Evolutionary conservation across 1,139 yeast species (phyloP).

Genomic region (Pichia sp.): DNA sequence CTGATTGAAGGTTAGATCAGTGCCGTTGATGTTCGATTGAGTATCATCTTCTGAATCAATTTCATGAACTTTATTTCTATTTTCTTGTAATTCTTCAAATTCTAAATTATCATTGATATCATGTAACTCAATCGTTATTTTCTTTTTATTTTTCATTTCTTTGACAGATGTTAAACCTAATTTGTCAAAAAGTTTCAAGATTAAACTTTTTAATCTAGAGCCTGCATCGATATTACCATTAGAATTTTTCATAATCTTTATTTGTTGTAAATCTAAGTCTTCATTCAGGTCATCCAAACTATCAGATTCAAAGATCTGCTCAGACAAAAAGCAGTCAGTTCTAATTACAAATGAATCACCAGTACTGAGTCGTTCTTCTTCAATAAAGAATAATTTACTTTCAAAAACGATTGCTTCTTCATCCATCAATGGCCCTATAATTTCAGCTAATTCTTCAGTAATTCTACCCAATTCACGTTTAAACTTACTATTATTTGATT

Average conservation of each 20-base stretch:
- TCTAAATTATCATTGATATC: slow-evolving; percentile 20
- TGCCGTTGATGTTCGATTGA: not conserved
- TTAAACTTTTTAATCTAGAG: slow-evolving; percentile 12
- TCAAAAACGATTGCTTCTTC: slow-evolving; percentile 49
- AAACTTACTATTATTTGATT: slow-evolving; percentile 11
- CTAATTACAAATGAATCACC: slow-evolving; percentile 44
- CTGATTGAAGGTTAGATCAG: slow-evolving; percentile 57
- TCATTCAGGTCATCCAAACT: slow-evolving; percentile 3
- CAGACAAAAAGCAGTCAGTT: slow-evolving; percentile 36
- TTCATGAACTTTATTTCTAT: slow-evolving; percentile 3
- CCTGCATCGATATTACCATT: slow-evolving; percentile 11
- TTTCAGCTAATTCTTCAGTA: slow-evolving; percentile 65
- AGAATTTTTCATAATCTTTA: slow-evolving; percentile 9
- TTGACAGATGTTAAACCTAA: slow-evolving; percentile 6
- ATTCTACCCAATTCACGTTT: slow-evolving; percentile 68
- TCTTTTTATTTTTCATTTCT: not conserved
- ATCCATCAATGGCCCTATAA: slow-evolving; percentile 62
- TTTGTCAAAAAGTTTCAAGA: slow-evolving; percentile 11
- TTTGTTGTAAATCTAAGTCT: slow-evolving; percentile 6
- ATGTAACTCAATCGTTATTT: not conserved
- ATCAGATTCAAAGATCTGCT: slow-evolving; percentile 40
- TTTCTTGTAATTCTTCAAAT: not conserved
- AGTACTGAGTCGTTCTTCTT: slow-evolving; percentile 50
- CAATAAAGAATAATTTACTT: slow-evolving; percentile 50
- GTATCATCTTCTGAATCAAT: slow-evolving; percentile 21